phyloP scores from a whole-genome alignment of 176 grass and related monocot species.

The Stipa capillata region DNA sequence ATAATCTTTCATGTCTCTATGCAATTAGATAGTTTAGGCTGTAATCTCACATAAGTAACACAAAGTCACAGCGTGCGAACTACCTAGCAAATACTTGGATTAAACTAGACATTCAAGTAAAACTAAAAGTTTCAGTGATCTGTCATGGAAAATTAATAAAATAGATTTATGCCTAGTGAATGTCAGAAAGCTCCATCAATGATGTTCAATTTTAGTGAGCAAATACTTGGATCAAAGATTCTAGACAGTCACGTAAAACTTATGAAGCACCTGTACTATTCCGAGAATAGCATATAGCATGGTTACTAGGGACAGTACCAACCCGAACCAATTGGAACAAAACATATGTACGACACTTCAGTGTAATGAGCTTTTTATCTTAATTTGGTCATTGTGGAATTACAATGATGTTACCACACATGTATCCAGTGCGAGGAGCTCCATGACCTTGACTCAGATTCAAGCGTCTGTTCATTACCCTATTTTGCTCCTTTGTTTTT shows the following conservation, averaged over 20 bases:
- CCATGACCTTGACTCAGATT: neutral
- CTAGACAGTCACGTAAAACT: neutral
- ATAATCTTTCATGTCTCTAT: too few species aligned
- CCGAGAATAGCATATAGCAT: neutral
- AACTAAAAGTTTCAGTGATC: too few species aligned
- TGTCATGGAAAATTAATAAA: neutral
- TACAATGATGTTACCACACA: neutral
- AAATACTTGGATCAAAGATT: neutral
- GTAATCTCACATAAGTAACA: too few species aligned
- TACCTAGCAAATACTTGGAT: too few species aligned
- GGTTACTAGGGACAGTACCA: neutral
- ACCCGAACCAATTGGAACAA: neutral
- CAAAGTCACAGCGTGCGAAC: neutral
- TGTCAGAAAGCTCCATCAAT: neutral
- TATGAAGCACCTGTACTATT: neutral
- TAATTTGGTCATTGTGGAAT: neutral
- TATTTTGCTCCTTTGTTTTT: too few species aligned
- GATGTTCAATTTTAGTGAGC: slow-evolving; percentile 15
- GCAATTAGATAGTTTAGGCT: too few species aligned
- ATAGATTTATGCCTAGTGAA: neutral
- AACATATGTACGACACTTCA: too few species aligned
- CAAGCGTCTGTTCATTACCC: neutral
- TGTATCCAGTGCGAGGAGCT: too few species aligned
- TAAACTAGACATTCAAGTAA: too few species aligned
- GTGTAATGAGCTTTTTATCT: neutral